Evolutionary conservation across 192 early-diverging fungal genomes (phyloP).

Genomic region (Chytriomyces confervae): DNA sequence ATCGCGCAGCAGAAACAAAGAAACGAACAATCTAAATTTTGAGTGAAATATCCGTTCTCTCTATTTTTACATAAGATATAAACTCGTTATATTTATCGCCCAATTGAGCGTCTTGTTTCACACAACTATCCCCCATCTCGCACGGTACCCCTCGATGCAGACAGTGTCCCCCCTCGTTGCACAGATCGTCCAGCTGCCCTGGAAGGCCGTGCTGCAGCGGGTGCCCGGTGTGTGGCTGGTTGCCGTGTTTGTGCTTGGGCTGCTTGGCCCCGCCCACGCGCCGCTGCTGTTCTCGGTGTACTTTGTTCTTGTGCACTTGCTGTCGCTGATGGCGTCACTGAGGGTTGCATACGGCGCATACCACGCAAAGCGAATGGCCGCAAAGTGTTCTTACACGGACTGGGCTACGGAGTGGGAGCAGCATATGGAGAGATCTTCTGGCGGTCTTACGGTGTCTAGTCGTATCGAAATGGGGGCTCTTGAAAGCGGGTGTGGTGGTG

Average conservation of each 20-base stretch:
- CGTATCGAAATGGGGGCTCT: neutral
- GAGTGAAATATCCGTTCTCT: too few species aligned
- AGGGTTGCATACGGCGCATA: constrained; percentile 39
- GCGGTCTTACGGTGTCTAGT: neutral
- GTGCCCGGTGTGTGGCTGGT: constrained; percentile 43
- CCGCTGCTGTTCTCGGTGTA: constrained; percentile 39
- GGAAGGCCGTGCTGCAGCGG: constrained; percentile 38
- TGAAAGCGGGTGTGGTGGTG: neutral
- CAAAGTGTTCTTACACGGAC: constrained; percentile 35
- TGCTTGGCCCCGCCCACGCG: constrained; percentile 39
- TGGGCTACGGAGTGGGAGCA: constrained; percentile 33
- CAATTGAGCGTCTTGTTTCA: too few species aligned
- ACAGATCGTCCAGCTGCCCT: neutral
- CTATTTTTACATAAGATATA: too few species aligned
- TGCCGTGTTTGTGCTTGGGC: constrained; percentile 24
- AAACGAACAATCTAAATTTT: too few species aligned
- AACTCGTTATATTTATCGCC: too few species aligned
- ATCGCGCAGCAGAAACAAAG: too few species aligned
- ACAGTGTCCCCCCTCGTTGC: too few species aligned
- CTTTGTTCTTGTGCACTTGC: constrained; percentile 38
- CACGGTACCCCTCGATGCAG: too few species aligned
- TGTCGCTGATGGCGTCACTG: constrained; percentile 31
- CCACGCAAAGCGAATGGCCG: constrained; percentile 15
- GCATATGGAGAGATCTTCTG: too few species aligned
- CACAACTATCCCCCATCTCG: too few species aligned